These are phyloP conservation scores for Boletus reticuloceps DNA, from an alignment of 768 basidiomycete genomes.

Conservation along the genomic window DNA sequence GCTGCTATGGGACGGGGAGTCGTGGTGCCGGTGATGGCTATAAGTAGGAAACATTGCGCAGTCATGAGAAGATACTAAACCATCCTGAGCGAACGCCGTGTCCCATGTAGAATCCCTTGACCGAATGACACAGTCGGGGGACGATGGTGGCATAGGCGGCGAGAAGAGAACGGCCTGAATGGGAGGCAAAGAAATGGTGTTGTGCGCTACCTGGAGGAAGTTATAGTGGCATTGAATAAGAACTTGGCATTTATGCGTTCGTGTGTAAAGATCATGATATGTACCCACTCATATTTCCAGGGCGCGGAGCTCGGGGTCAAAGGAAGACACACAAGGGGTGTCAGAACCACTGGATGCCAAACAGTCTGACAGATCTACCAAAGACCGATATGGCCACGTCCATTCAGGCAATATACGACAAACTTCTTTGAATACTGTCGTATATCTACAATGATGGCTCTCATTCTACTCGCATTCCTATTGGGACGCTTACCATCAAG, in stretches of 20 bases:
- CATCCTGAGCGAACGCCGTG: conserved; percentile 36
- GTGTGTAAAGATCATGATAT: conserved; percentile 35
- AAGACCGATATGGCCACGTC: conserved; percentile 34
- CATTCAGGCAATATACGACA: conserved; percentile 30
- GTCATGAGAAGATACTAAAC: conserved; percentile 37
- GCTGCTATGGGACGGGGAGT: conserved; percentile 21
- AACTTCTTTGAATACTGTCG: conserved; percentile 28
- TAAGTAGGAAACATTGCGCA: conserved; percentile 32
- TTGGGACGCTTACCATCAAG: conserved; percentile 29
- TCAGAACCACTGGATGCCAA: conserved; percentile 31
- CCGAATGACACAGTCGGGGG: conserved; percentile 24
- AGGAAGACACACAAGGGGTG: conserved; percentile 37
- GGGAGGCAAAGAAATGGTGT: conserved; percentile 22
- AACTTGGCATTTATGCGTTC: conserved; percentile 37
- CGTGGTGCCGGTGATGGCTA: conserved; percentile 26
- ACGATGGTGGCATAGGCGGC: conserved; percentile 31
- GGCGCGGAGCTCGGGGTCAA: conserved; percentile 40
- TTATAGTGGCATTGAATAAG: conserved; percentile 32
- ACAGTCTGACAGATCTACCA: conserved; percentile 34
- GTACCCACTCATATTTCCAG: conserved; percentile 39
- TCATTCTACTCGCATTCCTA: conserved; percentile 16
- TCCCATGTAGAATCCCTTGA: conserved; percentile 37
- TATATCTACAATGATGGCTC: conserved; percentile 19
- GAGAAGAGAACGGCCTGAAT: conserved; percentile 17
- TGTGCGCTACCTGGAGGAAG: conserved; percentile 22